These are phyloP conservation scores for Penicillium sumatraense DNA, from an alignment of 2,329 filamentous ascomycete species.

Conservation along the genomic window DNA sequence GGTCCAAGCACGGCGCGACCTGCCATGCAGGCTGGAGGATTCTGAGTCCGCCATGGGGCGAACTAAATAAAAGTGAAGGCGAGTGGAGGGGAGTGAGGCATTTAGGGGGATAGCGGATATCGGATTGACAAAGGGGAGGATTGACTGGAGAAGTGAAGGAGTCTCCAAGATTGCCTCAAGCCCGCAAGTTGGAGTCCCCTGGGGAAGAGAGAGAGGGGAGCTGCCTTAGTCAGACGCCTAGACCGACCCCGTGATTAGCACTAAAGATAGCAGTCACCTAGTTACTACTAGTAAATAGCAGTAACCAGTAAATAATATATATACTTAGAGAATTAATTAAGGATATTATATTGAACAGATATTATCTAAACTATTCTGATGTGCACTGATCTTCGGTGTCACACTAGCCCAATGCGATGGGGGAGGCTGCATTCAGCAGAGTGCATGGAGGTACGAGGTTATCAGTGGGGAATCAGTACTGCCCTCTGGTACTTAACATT, in stretches of 20 bases:
- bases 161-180: no score
- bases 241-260: background rate
- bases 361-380: background rate
- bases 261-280: no score
- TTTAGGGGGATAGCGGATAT: no score
- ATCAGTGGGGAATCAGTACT: no score
- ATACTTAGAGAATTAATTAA: background rate
- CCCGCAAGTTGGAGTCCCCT: background rate
- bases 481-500: no score
- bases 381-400: background rate
- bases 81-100: no score
- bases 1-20: slow-evolving; percentile 43
- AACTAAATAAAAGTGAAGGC: background rate
- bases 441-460: no score
- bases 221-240: slow-evolving; percentile 5
- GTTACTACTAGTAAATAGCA: background rate
- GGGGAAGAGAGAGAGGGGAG: slow-evolving; percentile 1
- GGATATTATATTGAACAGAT: background rate
- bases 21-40: slow-evolving; percentile 42
- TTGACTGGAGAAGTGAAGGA: background rate
- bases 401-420: background rate
- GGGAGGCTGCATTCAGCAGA: slow-evolving; percentile 16
- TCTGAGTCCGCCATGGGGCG: slow-evolving; percentile 40
- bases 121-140: background rate
- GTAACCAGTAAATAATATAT: no score